Evolutionary conservation across 345 rosid genomes (phyloP), one percentile per base, ranked within the genome.

Genomic region (Camelina sativa): DNA sequence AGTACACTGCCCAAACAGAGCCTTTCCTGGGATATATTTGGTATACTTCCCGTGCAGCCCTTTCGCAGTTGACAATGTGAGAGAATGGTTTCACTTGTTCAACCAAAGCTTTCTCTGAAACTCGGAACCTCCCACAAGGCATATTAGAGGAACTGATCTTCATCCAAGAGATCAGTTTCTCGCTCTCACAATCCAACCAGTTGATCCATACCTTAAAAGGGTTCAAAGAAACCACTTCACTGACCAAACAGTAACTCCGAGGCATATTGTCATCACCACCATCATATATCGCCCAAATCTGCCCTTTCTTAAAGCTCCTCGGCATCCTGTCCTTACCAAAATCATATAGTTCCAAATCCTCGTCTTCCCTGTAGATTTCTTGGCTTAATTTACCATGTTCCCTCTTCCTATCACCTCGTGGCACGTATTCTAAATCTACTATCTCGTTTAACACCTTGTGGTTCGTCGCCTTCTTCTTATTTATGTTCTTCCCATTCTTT

Each of bases 1-100:
- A 79, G 41, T 81, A 80, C 58, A 93, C 74, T 9, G 91, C 97
- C 98, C 98, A 94, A 25, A 94, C 84, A 0, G 96, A 89, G 59
- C 95, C 97, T 80, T 94, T 94, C 64, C 61, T 84, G 0, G 98
- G 97, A 80, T 84, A 94, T 67, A 94, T 88, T 80, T 89, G 76
- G 76, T 91, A 94, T 61, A 84, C 66, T 77, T 86, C 91, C 73
- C 79, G 80, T 32, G 96, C 93, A 55, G 80, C 98, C 83, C 95
- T 86, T 81, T 94, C 97, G 59, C 93, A 84, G 35, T 82, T 85
- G 55, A 88, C 83, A 52, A 84, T 65, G 51, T 91, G 96, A 8
- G 97, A 94, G 80, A 94, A 89, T 59, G 82, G 80, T 55, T 81
- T 82, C 72, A 91, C 67, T 8, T 89, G 77, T 35, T 83, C 72